A percentile compares a stretch with the other conserved stretches of the same genome.
Conservation (phyloP, 192 early-diverging fungal species). For the Kickxella alabastrina region DNA sequence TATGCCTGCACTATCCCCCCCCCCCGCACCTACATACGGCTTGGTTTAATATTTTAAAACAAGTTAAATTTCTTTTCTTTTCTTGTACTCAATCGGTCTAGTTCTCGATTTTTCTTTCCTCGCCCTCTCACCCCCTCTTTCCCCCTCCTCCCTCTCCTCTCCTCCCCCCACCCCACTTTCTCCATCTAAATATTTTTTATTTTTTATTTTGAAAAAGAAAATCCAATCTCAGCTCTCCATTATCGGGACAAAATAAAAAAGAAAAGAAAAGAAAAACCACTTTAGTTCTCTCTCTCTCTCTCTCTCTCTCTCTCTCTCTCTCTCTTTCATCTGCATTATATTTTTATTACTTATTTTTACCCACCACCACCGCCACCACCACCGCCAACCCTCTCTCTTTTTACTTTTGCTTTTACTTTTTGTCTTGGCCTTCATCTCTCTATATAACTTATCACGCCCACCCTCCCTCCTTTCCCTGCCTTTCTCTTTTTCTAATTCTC, state of each 20-base stretch:
- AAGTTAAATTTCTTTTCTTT: too few relatives aligned
- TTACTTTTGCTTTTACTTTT: background rate
- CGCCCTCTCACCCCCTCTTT: too few relatives aligned
- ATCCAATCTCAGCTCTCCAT: background rate
- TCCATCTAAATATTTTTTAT: background rate
- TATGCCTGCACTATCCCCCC: too few relatives aligned
- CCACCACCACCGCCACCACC: too few relatives aligned
- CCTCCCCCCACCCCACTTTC: background rate
- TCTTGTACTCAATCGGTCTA: too few relatives aligned
- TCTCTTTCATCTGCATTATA: background rate
- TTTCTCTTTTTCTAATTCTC: background rate
- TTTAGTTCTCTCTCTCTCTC: background rate
- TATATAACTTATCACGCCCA: background rate
- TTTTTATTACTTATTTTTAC: background rate
- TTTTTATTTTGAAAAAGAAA: background rate
- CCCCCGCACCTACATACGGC: too few relatives aligned
- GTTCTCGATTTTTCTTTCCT: too few relatives aligned
- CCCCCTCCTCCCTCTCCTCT: too few relatives aligned
- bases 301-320: background rate
- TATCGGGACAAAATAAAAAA: background rate
- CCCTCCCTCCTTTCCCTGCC: background rate
- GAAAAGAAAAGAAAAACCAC: background rate
- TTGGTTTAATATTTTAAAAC: too few relatives aligned
- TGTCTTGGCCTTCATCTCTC: background rate
- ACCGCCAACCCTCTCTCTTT: too few relatives aligned